Conservation (phyloP, 1,284 basidiomycete genomes). For the Sparassis latifolia region DNA sequence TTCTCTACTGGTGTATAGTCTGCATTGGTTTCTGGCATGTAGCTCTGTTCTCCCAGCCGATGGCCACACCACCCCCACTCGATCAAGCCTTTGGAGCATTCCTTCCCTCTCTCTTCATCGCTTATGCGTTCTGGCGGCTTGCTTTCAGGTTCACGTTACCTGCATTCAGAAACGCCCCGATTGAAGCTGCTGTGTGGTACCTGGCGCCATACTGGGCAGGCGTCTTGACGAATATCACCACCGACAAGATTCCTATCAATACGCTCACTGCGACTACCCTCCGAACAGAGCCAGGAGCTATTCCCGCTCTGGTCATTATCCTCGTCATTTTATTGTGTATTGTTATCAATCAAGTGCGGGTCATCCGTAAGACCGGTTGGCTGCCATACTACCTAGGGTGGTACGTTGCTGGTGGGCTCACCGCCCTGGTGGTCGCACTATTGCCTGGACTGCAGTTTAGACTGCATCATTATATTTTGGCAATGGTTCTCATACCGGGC, state of each 20-base stretch:
- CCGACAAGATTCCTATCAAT: constrained; percentile 67
- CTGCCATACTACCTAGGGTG: constrained; percentile 68
- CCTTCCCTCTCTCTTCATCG: constrained; percentile 73
- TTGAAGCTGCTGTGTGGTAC: constrained; percentile 74
- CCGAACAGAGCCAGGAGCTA: constrained; percentile 58
- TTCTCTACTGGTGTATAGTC: constrained; percentile 72
- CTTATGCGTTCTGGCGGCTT: constrained; percentile 75
- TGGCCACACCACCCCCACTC: constrained; percentile 59
- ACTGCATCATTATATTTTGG: constrained; percentile 73
- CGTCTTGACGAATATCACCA: constrained; percentile 57
- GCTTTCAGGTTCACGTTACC: constrained; percentile 74
- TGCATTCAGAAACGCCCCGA: constrained; percentile 56
- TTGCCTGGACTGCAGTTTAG: constrained; percentile 66
- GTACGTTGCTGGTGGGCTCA: constrained; percentile 63
- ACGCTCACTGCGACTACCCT: constrained; percentile 72
- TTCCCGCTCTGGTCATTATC: constrained; percentile 68
- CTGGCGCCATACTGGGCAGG: constrained; percentile 81
- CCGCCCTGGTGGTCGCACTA: constrained; percentile 59
- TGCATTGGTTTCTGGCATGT: constrained; percentile 89
- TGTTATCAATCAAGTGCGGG: constrained; percentile 72
- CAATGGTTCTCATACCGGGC: constrained; percentile 70
- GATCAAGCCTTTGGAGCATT: constrained; percentile 71
- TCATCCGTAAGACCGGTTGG: constrained; percentile 81
- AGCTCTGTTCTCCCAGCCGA: constrained; percentile 74
- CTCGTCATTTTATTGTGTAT: constrained; percentile 54